Conservation (phyloP, 768 basidiomycete species). For the Lactifluus subvellereus region DNA sequence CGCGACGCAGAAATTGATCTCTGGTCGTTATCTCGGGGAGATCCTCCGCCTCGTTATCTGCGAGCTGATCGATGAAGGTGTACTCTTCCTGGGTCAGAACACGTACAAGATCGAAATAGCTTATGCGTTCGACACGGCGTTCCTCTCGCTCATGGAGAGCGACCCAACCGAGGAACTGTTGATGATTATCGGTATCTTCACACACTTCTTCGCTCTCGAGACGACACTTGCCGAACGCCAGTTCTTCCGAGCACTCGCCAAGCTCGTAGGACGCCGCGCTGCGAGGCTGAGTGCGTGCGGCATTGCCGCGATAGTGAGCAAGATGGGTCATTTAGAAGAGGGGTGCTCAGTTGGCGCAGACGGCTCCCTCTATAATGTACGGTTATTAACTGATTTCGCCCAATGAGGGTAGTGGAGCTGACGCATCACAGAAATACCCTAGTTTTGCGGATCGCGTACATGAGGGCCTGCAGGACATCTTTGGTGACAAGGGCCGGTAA, state of each 20-base stretch:
- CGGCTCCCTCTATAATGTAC: constrained; percentile 90
- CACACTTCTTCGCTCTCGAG: constrained; percentile 94
- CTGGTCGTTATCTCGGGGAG: constrained; percentile 93
- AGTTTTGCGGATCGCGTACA: constrained; percentile 90
- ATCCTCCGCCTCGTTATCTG: constrained; percentile 91
- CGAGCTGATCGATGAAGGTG: constrained; percentile 94
- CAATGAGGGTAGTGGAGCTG: background rate
- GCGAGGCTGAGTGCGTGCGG: constrained; percentile 92
- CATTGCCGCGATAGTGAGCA: constrained; percentile 93
- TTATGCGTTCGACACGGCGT: constrained; percentile 93
- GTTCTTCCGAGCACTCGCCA: constrained; percentile 93
- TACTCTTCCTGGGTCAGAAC: constrained; percentile 96
- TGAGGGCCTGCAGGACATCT: constrained; percentile 88
- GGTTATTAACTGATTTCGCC: constrained; percentile 28
- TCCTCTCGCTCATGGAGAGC: constrained; percentile 95
- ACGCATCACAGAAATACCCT: constrained; percentile 79
- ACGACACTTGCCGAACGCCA: constrained; percentile 95
- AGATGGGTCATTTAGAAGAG: constrained; percentile 89
- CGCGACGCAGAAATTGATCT: constrained; percentile 73
- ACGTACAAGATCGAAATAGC: constrained; percentile 97
- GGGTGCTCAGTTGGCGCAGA: constrained; percentile 89
- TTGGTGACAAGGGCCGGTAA: constrained; percentile 91
- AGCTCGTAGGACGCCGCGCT: constrained; percentile 82
- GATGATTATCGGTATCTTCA: constrained; percentile 95
- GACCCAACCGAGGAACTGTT: constrained; percentile 96